phyloP scores from a whole-genome alignment of 2,329 filamentous ascomycete genomes.

The Fusarium miscanthi region DNA sequence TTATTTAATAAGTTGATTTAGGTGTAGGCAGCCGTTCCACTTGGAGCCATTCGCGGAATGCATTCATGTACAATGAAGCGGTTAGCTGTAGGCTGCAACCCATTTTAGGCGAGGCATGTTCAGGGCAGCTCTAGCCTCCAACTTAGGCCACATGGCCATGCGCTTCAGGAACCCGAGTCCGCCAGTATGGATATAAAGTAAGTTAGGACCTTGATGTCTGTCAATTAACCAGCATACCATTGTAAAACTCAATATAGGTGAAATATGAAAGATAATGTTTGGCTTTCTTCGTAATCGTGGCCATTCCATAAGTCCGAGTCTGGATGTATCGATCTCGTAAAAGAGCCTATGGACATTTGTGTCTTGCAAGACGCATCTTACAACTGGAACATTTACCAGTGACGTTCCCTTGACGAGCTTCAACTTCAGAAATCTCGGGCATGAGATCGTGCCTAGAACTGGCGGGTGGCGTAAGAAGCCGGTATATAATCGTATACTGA shows the following conservation, averaged over 20 bases:
- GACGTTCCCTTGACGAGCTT: slow-evolving; percentile 13
- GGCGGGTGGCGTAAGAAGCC: slow-evolving; percentile 27
- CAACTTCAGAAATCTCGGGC: not conserved
- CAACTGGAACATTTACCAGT: not conserved
- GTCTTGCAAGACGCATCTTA: not conserved
- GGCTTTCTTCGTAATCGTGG: not conserved
- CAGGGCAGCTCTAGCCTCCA: slow-evolving; percentile 5
- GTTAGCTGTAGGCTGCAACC: slow-evolving; percentile 39
- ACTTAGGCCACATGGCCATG: slow-evolving; percentile 23
- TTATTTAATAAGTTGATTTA: slow-evolving; percentile 17
- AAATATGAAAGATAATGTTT: not conserved
- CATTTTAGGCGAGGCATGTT: slow-evolving; percentile 14
- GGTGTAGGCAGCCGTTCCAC: slow-evolving; percentile 26
- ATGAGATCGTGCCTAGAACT: slow-evolving; percentile 20
- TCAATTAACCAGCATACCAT: slow-evolving; percentile 5
- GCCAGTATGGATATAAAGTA: not conserved
- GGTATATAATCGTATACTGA: slow-evolving; percentile 32
- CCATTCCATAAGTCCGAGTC: slow-evolving; percentile 1
- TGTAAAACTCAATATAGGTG: not conserved
- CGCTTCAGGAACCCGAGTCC: slow-evolving; percentile 27
- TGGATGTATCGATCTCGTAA: not conserved
- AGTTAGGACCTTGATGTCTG: not conserved
- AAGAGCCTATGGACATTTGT: not conserved
- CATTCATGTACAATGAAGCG: slow-evolving; percentile 9
- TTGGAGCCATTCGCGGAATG: not conserved